A percentile compares a stretch with the other conserved stretches of the same genome.
Evolutionary conservation across 306 rosid species (phyloP).

Genomic region (Corylus avellana): DNA sequence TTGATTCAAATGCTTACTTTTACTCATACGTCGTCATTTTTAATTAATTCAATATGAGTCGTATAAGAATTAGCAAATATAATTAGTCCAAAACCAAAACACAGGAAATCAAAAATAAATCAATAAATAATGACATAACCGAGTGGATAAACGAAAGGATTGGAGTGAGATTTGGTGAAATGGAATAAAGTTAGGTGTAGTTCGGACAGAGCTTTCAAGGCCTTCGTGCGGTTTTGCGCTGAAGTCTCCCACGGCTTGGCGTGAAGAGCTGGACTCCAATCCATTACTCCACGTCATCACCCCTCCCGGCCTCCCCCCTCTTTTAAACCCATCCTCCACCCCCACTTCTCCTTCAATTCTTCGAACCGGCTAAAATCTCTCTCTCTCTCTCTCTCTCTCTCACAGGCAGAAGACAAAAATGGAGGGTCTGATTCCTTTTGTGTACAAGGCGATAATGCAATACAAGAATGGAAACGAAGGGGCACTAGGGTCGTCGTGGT

Average conservation of each 20-base stretch:
- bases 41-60: no score
- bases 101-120: neutral
- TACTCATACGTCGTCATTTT: no score
- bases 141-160: slow-evolving; percentile 23
- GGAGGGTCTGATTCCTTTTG: slow-evolving; percentile 94
- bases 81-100: no score
- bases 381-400: slow-evolving; percentile 22
- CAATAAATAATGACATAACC: neutral
- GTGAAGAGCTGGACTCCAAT: slow-evolving; percentile 60
- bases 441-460: slow-evolving; percentile 73
- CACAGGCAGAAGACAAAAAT: slow-evolving; percentile 31
- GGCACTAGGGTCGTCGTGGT: slow-evolving; percentile 59
- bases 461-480: slow-evolving; percentile 60
- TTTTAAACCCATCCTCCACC: slow-evolving; percentile 33
- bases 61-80: no score
- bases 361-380: slow-evolving; percentile 25
- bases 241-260: slow-evolving; percentile 56
- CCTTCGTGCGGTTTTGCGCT: slow-evolving; percentile 48
- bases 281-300: slow-evolving; percentile 59
- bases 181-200: slow-evolving; percentile 33
- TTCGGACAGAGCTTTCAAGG: slow-evolving; percentile 52
- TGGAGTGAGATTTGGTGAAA: slow-evolving; percentile 38
- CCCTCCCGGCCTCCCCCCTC: slow-evolving; percentile 19
- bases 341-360: slow-evolving; percentile 1
- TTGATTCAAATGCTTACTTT: no score